Evolutionary conservation across 2,329 filamentous ascomycete genomes (phyloP).

Genomic region (Chaetomium strumarium): DNA sequence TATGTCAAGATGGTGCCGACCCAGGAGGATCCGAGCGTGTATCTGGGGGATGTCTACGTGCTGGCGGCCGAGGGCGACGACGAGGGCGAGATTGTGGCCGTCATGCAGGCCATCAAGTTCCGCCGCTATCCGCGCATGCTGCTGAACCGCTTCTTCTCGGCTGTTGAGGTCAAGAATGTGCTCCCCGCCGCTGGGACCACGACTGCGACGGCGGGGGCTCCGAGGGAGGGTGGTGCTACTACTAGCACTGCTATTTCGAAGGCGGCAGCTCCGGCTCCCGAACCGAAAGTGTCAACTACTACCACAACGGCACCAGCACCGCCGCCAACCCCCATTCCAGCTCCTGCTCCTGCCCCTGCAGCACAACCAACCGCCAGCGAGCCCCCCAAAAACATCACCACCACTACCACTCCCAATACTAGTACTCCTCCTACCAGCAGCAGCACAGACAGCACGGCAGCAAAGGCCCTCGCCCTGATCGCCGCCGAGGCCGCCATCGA

Average conservation of each 20-base stretch:
- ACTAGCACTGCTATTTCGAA: neutral
- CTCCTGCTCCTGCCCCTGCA: too few relatives aligned
- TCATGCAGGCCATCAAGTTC: conserved; percentile 33
- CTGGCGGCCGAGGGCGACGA: conserved; percentile 21
- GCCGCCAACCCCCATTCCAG: neutral
- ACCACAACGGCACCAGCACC: too few relatives aligned
- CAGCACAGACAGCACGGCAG: conserved; percentile 11
- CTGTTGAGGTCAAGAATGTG: conserved; percentile 25
- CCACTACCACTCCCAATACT: too few relatives aligned
- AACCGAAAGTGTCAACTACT: neutral
- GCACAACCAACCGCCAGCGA: too few relatives aligned
- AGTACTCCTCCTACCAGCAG: too few relatives aligned
- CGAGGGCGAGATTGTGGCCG: conserved; percentile 29
- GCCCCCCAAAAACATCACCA: too few relatives aligned
- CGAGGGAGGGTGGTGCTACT: conserved; percentile 17
- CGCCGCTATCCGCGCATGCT: conserved; percentile 33
- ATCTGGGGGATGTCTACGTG: conserved; percentile 33
- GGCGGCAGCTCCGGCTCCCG: neutral
- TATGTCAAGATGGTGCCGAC: conserved; percentile 37
- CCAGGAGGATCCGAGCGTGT: conserved; percentile 26
- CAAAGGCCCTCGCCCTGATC: conserved; percentile 34
- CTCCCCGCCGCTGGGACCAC: neutral
- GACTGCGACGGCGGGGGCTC: conserved; percentile 21
- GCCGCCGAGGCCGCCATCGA: conserved; percentile 53
- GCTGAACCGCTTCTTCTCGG: conserved; percentile 36